These are phyloP conservation scores for Mariannaea elegans DNA, from an alignment of 2,329 filamentous ascomycete species.

Conservation along the genomic window DNA sequence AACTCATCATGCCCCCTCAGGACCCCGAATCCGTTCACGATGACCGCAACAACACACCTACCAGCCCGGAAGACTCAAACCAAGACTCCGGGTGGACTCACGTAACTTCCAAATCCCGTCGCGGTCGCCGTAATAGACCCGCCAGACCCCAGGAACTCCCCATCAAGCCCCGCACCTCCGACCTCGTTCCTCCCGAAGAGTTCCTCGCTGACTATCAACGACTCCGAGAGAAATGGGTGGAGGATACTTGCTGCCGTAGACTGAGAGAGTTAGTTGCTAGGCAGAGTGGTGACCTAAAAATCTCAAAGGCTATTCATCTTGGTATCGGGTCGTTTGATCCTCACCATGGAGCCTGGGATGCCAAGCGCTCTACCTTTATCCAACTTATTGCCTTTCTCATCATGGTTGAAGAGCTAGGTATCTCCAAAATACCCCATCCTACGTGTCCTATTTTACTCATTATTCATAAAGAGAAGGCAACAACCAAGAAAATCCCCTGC, in stretches of 20 bases:
- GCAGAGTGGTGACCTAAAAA: slow-evolving; percentile 26
- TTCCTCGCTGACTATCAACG: slow-evolving; percentile 43
- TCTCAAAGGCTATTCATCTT: slow-evolving; percentile 58
- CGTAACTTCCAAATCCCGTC: slow-evolving; percentile 37
- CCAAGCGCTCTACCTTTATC: slow-evolving; percentile 56
- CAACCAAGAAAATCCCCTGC: slow-evolving; percentile 49
- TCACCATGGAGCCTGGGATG: slow-evolving; percentile 54
- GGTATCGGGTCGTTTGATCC: slow-evolving; percentile 66
- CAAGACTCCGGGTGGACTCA: slow-evolving; percentile 37
- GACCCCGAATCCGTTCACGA: not conserved
- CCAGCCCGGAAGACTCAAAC: not conserved
- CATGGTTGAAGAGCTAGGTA: slow-evolving; percentile 57
- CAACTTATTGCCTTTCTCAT: slow-evolving; percentile 63
- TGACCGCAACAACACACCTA: slow-evolving; percentile 3
- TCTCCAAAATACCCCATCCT: not conserved
- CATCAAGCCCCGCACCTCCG: slow-evolving; percentile 19
- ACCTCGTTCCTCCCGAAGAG: slow-evolving; percentile 35
- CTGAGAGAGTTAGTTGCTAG: slow-evolving; percentile 47
- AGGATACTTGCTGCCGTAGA: slow-evolving; percentile 36
- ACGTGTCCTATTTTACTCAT: not conserved
- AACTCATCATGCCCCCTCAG: slow-evolving; percentile 27
- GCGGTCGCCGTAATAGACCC: slow-evolving; percentile 7
- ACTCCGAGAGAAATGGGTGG: slow-evolving; percentile 41
- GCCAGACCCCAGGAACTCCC: slow-evolving; percentile 15
- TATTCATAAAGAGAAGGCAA: slow-evolving; percentile 26